These are phyloP conservation scores for Lasiosphaeria hispida DNA, from an alignment of 495 filamentous ascomycete species.

Conservation along the genomic window DNA sequence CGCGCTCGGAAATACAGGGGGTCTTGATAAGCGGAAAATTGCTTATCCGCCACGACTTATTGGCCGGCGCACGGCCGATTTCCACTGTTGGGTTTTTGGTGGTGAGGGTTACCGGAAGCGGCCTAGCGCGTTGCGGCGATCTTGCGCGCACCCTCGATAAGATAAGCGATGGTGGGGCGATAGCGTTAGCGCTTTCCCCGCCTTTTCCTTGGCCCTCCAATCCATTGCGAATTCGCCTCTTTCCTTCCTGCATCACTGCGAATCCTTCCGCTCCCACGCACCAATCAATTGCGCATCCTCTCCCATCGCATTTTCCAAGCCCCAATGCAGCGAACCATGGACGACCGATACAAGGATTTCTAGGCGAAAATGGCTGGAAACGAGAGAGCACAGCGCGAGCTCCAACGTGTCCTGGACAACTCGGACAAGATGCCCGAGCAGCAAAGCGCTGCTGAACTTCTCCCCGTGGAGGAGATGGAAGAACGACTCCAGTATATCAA, in stretches of 20 bases:
- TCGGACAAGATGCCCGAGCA: conserved; percentile 10
- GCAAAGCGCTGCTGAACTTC: conserved; percentile 8
- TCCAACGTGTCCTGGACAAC: neutral
- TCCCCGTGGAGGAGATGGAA: conserved; percentile 9
- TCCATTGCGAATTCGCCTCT: too few relatives aligned
- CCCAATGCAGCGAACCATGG: conserved; percentile 2
- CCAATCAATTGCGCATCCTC: conserved; percentile 5
- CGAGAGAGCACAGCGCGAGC: conserved; percentile 10
- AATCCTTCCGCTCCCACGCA: conserved; percentile 5
- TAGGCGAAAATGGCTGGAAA: conserved; percentile 7
- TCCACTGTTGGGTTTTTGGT: too few relatives aligned
- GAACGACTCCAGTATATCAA: conserved; percentile 8
- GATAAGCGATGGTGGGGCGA: too few relatives aligned
- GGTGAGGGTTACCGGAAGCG: too few relatives aligned
- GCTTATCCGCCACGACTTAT: too few relatives aligned
- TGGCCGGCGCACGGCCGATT: too few relatives aligned
- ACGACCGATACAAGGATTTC: conserved; percentile 3
- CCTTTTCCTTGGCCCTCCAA: neutral
- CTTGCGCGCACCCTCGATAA: neutral
- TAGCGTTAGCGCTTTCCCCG: too few relatives aligned
- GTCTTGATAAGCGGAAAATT: too few relatives aligned
- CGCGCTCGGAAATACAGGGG: too few relatives aligned
- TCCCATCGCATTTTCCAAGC: conserved; percentile 4
- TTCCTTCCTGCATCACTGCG: neutral
- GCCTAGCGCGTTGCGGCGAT: neutral